These are phyloP conservation scores for Triticum timopheevii DNA, from an alignment of 176 grass and related monocot genomes.

Conservation along the genomic window DNA sequence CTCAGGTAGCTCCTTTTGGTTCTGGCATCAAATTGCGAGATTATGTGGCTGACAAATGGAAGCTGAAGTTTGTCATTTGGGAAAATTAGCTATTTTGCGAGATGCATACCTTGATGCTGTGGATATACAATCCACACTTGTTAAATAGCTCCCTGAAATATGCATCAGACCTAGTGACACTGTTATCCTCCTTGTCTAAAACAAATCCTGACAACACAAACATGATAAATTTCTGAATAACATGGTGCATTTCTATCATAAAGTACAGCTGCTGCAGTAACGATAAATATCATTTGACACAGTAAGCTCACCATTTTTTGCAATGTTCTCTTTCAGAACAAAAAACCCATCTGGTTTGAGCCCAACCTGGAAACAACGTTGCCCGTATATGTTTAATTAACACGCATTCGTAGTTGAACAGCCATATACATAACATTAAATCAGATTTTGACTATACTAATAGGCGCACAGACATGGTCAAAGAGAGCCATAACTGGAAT, in stretches of 20 bases:
- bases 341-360: conserved; percentile 95
- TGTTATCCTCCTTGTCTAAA: conserved; percentile 94
- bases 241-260: neutral
- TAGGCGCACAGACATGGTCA: neutral
- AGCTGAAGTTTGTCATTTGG: neutral
- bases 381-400: neutral
- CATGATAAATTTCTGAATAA: neutral
- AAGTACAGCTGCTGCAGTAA: neutral
- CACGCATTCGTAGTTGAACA: neutral
- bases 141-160: conserved; percentile 95
- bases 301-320: conserved; percentile 60
- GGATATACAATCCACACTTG: conserved; percentile 78
- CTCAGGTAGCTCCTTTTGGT: conserved; percentile 75
- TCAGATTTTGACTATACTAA: neutral
- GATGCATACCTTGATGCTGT: conserved; percentile 56
- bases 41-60: neutral
- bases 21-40: conserved; percentile 51
- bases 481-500: neutral
- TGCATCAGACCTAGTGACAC: conserved; percentile 85
- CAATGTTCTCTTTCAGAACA: conserved; percentile 91
- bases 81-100: neutral
- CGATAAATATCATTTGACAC: neutral
- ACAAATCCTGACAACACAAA: conserved; percentile 76
- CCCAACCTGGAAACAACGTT: conserved; percentile 60
- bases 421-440: neutral